Percentiles rank a stretch among this genome's conserved stretches.
Evolutionary conservation across 2,329 filamentous ascomycete species (phyloP).

Genomic region (Teratosphaeria zuluensis): DNA sequence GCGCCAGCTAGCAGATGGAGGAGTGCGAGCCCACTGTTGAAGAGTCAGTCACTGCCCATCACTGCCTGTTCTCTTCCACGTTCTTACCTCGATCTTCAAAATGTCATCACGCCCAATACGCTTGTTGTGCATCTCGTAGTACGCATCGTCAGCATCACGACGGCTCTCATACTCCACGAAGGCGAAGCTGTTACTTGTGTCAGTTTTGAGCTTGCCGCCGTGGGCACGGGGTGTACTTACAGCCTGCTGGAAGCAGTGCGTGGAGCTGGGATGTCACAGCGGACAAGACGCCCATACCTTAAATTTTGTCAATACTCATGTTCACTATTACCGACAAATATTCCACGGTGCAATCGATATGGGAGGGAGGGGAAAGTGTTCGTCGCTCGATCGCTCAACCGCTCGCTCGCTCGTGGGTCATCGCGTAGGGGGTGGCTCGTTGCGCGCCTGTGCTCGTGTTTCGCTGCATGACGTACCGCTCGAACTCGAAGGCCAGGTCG

Average conservation of each 20-base stretch:
- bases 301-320: constrained; percentile 34
- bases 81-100: constrained; percentile 86
- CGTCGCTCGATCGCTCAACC: neutral
- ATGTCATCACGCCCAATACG: constrained; percentile 91
- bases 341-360: neutral
- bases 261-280: constrained; percentile 95
- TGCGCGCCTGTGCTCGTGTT: constrained; percentile 3
- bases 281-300: constrained; percentile 94
- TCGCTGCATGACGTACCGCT: constrained; percentile 72
- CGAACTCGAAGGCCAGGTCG: constrained; percentile 99
- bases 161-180: constrained; percentile 99
- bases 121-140: constrained; percentile 99
- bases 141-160: constrained; percentile 95
- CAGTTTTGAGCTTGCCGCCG: neutral
- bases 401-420: constrained; percentile 2
- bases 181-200: constrained; percentile 56
- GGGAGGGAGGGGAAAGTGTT: constrained; percentile 5
- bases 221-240: constrained; percentile 50
- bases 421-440: neutral
- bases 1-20: constrained; percentile 94
- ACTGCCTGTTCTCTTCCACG: neutral
- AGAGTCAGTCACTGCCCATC: neutral
- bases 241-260: constrained; percentile 88
- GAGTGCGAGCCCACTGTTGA: constrained; percentile 90
- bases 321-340: neutral